Evolutionary conservation across 2,329 filamentous ascomycete species (phyloP).

Genomic region (Aspergillus phoenicis): DNA sequence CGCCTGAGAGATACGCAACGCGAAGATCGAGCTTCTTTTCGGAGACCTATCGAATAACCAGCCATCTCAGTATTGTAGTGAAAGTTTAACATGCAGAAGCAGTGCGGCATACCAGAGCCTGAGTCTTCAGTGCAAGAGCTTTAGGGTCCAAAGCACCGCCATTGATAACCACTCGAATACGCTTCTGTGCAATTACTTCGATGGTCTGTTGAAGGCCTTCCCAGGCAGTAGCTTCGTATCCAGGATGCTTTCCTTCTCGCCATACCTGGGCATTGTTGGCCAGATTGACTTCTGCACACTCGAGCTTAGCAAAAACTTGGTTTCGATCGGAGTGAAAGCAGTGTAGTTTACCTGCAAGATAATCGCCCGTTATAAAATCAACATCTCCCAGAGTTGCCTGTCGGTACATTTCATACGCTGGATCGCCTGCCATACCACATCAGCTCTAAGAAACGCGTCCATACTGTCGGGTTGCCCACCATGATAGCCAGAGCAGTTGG

Average conservation of each 20-base stretch:
- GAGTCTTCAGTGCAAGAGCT: constrained; percentile 52
- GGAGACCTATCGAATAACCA: constrained; percentile 28
- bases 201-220: constrained; percentile 52
- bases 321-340: too few relatives aligned
- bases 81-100: background rate
- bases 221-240: constrained; percentile 53
- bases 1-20: constrained; percentile 51
- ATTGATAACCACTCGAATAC: constrained; percentile 60
- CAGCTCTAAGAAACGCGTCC: background rate
- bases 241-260: constrained; percentile 44
- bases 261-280: constrained; percentile 50
- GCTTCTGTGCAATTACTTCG: constrained; percentile 49
- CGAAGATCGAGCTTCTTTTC: constrained; percentile 41
- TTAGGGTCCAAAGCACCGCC: constrained; percentile 60
- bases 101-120: constrained; percentile 38
- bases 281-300: constrained; percentile 46
- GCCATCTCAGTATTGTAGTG: background rate
- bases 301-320: constrained; percentile 19
- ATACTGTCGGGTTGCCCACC: constrained; percentile 10
- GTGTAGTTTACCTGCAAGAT: constrained; percentile 46
- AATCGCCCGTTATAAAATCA: constrained; percentile 59
- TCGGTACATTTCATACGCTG: constrained; percentile 41
- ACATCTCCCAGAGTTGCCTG: constrained; percentile 41
- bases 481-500: constrained; percentile 40
- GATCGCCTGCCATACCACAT: constrained; percentile 28